A percentile compares a stretch with the other conserved stretches of the same genome.
These are phyloP conservation scores for Penicillium sp. DNA, from an alignment of 2,329 filamentous ascomycete species.

Conservation along the genomic window DNA sequence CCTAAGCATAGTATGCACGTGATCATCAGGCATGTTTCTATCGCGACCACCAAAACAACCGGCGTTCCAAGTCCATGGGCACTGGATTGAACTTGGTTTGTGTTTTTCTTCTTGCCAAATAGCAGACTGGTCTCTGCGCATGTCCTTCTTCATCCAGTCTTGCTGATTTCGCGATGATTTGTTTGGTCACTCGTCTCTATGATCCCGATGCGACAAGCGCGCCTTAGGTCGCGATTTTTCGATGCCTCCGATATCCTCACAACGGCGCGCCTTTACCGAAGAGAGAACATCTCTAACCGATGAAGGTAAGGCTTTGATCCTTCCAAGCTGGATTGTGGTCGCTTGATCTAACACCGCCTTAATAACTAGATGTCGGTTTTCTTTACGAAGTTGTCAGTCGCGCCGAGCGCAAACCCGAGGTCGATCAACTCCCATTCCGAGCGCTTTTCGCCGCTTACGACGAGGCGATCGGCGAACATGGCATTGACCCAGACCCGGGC, in stretches of 20 bases:
- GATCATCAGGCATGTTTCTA: slow-evolving; percentile 22
- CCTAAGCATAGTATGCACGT: slow-evolving; percentile 20
- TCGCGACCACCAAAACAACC: slow-evolving; percentile 29
- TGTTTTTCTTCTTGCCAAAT: slow-evolving; percentile 6
- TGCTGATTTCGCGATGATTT: slow-evolving; percentile 40
- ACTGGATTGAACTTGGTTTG: slow-evolving; percentile 4
- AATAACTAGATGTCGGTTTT: slow-evolving; percentile 66
- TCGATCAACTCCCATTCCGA: slow-evolving; percentile 66
- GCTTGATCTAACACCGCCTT: slow-evolving; percentile 4
- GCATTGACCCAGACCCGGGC: slow-evolving; percentile 69
- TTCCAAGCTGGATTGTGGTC: not conserved
- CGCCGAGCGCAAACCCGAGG: slow-evolving; percentile 65
- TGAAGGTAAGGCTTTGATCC: slow-evolving; percentile 49
- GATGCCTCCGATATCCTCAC: slow-evolving; percentile 50
- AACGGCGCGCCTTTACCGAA: slow-evolving; percentile 41
- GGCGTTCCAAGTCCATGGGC: slow-evolving; percentile 4
- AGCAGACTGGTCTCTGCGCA: slow-evolving; percentile 16
- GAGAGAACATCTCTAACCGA: slow-evolving; percentile 55
- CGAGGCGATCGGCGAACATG: slow-evolving; percentile 66
- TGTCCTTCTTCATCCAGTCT: slow-evolving; percentile 5
- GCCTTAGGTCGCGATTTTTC: slow-evolving; percentile 48
- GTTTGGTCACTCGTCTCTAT: slow-evolving; percentile 41
- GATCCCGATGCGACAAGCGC: slow-evolving; percentile 44
- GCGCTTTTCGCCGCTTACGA: slow-evolving; percentile 82
- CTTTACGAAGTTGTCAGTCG: slow-evolving; percentile 72